Base-by-base conservation (phyloP, 495 filamentous ascomycete genomes). In the Acidiella bohemica region DNA sequence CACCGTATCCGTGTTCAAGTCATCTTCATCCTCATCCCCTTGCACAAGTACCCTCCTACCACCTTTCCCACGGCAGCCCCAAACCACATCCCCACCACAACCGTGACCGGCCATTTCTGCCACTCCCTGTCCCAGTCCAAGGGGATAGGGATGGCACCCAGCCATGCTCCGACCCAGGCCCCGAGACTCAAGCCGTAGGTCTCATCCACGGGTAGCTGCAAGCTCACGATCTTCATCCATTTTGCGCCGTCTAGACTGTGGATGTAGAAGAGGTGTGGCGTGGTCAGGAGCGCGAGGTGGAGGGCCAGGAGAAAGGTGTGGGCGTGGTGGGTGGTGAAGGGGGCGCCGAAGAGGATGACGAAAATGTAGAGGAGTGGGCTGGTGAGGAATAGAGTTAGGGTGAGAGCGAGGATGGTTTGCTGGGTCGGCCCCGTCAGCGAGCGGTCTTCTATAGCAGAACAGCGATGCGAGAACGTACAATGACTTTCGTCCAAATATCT, bases 61-160 rank as follows among this genome's bases (percentile, higher is more conserved):
- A 75, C 47, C 41, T 76, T 75, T 10, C 82, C 80, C 17, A 76
- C 40, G 4, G 64, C 66, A 58, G 68, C 80, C 4, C 82, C 82
- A 14, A 73, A 50, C 61, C 84, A 84, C 9, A 73, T 75, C 7
- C 82, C 82, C 0, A 67, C 67, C 1, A 86, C 54, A 39, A 97
- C 82, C 0, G 90, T 96, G 23, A 96, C 81, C 2, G 90, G 90
- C 78, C 85, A 97, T 57, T 80, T 83, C 70, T 97, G 90, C 90
- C 90, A 97, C 48, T 93, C 86, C 16, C 90, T 76, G 54, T 84
- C 79, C 84, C 87, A 95, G 58, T 95, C 90, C 46, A 97, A 63
- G 14, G 90, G 92, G 55, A 97, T 96, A 1, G 92, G 92, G 24
- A 95, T 76, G 9, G 81, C 81, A 3, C 80, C 80, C n/a, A 81